Conservation (phyloP, 306 rosid genomes). For the Datisca glomerata region DNA sequence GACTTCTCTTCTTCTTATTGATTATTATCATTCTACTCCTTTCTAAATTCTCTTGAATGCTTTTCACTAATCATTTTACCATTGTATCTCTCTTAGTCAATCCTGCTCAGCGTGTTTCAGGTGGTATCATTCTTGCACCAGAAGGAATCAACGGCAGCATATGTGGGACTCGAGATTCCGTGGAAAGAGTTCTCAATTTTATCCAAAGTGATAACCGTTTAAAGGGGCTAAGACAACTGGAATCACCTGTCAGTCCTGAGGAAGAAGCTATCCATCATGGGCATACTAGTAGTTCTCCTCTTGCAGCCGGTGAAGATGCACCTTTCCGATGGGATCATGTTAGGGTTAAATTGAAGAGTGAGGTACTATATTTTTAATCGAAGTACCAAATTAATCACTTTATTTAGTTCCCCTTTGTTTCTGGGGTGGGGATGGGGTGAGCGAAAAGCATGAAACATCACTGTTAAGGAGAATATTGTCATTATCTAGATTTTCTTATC, state of each 20-base stretch:
- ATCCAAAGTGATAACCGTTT: constrained; percentile 50
- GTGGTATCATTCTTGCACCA: constrained; percentile 83
- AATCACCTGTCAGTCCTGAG: constrained; percentile 87
- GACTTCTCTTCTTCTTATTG: neutral
- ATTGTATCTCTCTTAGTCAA: constrained; percentile 45
- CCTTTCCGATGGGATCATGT: constrained; percentile 98
- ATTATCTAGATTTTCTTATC: neutral
- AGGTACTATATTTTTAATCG: constrained; percentile 29
- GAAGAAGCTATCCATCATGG: constrained; percentile 92
- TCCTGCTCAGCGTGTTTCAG: constrained; percentile 84
- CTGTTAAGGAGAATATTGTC: no score
- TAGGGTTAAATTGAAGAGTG: constrained; percentile 93
- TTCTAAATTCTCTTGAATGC: neutral
- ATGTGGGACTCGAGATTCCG: constrained; percentile 64
- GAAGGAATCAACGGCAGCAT: constrained; percentile 96
- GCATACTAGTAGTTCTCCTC: constrained; percentile 67
- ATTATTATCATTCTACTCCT: neutral
- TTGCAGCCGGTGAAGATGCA: constrained; percentile 82
- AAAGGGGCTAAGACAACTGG: constrained; percentile 55
- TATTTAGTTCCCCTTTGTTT: neutral
- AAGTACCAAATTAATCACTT: neutral
- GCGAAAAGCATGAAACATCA: constrained; percentile 1
- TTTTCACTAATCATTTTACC: neutral
- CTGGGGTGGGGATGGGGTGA: constrained; percentile 1
- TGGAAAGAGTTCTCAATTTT: constrained; percentile 63